phyloP scores from a whole-genome alignment of 2,329 filamentous ascomycete genomes.

The Neoarthrinium moseri region DNA sequence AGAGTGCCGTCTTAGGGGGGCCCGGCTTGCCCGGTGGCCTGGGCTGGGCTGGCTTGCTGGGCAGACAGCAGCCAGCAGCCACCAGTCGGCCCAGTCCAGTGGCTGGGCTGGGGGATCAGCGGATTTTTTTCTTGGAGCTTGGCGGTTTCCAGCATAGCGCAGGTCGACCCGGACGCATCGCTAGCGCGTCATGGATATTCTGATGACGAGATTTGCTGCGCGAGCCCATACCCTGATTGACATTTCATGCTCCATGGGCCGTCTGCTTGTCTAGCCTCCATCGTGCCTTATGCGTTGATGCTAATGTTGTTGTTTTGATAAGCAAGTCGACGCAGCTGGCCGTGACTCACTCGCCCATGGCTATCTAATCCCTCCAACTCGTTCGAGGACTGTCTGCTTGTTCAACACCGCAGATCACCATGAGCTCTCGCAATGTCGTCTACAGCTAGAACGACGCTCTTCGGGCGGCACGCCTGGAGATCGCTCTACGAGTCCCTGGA shows the following conservation, averaged over 20 bases:
- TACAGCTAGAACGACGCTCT: constrained; percentile 28
- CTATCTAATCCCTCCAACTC: too few relatives aligned
- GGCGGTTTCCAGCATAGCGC: not conserved
- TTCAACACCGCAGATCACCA: constrained; percentile 16
- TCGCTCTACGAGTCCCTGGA: constrained; percentile 26
- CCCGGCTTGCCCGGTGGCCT: too few relatives aligned
- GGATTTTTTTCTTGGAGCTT: not conserved
- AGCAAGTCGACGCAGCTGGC: too few relatives aligned
- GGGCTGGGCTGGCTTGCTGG: too few relatives aligned
- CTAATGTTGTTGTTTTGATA: too few relatives aligned
- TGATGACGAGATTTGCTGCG: constrained; percentile 10
- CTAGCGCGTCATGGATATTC: constrained; percentile 6
- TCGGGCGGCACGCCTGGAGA: constrained; percentile 29
- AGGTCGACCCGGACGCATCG: not conserved
- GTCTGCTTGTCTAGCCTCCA: too few relatives aligned
- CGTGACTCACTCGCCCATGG: too few relatives aligned
- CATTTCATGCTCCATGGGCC: constrained; percentile 2
- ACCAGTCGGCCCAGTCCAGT: too few relatives aligned
- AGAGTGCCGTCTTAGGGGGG: too few relatives aligned
- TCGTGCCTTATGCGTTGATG: too few relatives aligned
- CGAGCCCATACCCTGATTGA: not conserved
- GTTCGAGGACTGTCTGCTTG: constrained; percentile 1
- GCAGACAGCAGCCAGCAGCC: too few relatives aligned
- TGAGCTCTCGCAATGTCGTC: constrained; percentile 29
- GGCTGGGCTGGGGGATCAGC: too few relatives aligned